Base-by-base conservation (phyloP, 345 rosid genomes). In the Cochlearia excelsa region DNA sequence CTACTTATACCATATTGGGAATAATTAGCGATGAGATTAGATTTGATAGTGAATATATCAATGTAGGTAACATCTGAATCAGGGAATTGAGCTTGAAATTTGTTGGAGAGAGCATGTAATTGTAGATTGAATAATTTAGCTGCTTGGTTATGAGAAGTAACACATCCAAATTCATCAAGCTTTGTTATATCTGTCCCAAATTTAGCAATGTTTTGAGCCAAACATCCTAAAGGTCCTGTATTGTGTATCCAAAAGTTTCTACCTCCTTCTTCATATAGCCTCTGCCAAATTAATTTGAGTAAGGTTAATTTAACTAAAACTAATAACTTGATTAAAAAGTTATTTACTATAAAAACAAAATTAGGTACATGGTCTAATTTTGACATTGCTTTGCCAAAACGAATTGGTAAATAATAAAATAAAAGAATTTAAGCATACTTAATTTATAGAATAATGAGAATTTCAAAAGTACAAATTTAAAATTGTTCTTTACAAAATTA, bases 151-250 rank as follows among this genome's bases (percentile, higher is more conserved):
- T 93, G 99, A 8, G 69, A 75, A 46, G 76, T 78, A 9, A 87
- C 82, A 28, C 99, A 93, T 35, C 99, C 99, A 9, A 66, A 67
- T 57, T 83, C 92, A 62, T 89, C 99, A 48, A 93, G 97, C 68
- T 80, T 89, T 28, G 90, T 76, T 59, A 81, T 72, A 78, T 93
- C 92, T 9, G 78, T 78, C 47, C 97, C 99, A 4, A 93, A 93
- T 65, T 80, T 89, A 0, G 81, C 97, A 38, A 93, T 80, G 61
- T 93, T 93, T 71, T 89, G 95, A 61, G 97, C 26, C 61, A 93
- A 74, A 81, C 99, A 93, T 66, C 99, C 99, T 1, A 93, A 85
- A 47, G 97, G 99, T 52, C 92, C 94, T 1, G 99, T 87, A 73
- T 87, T 89, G 72, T 93, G 99, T 61, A 89, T 76, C 99, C 99